phyloP scores from a whole-genome alignment of 306 rosid species.

The Biancaea sappan region DNA sequence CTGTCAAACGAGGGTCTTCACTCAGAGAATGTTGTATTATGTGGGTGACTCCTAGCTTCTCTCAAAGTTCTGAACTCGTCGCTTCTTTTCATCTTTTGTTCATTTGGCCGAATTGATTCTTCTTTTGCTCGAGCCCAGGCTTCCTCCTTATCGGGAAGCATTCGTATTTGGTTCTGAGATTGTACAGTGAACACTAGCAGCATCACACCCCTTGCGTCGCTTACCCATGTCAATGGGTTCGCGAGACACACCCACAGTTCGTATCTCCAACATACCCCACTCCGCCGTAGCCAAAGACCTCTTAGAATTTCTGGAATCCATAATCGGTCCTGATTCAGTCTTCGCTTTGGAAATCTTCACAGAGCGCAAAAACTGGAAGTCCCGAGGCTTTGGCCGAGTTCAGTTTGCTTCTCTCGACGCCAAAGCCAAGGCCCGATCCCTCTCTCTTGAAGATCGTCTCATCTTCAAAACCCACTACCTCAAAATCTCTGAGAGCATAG shows the following conservation, averaged over 20 bases:
- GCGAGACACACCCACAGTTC: constrained; percentile 46
- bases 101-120: background rate
- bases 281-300: constrained; percentile 64
- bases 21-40: too few species aligned
- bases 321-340: constrained; percentile 55
- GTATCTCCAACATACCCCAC: constrained; percentile 66
- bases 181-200: background rate
- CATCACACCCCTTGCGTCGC: background rate
- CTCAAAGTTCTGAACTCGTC: background rate
- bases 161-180: background rate
- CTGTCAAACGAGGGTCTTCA: too few species aligned
- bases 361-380: constrained; percentile 76
- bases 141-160: background rate
- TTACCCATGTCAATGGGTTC: background rate
- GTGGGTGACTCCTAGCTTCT: background rate
- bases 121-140: background rate
- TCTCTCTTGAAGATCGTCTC: constrained; percentile 40
- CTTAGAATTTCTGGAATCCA: constrained; percentile 52
- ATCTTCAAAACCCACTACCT: constrained; percentile 56
- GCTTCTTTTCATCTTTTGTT: background rate
- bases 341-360: constrained; percentile 77
- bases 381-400: constrained; percentile 78
- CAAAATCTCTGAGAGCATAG: constrained; percentile 45
- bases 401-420: constrained; percentile 62
- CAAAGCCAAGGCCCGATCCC: constrained; percentile 47